phyloP scores from a whole-genome alignment of 768 basidiomycete genomes.

The Rhizopogon roseolus region DNA sequence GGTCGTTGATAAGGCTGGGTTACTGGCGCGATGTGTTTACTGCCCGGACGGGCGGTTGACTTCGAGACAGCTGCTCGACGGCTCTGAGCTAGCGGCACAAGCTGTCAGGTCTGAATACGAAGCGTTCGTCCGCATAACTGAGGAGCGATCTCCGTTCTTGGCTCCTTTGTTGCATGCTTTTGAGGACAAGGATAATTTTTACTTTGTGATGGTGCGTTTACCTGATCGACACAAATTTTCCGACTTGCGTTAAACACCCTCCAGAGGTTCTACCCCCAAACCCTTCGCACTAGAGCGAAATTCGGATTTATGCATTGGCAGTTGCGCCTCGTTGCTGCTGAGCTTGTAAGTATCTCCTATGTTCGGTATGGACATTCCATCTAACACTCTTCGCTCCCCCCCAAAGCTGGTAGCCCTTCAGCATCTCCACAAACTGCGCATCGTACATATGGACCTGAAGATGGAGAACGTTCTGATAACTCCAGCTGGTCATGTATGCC shows the following conservation, averaged over 20 bases:
- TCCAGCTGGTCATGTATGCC: slow-evolving; percentile 8
- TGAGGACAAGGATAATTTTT: slow-evolving; percentile 7
- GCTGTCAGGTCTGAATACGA: neutral
- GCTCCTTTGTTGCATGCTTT: slow-evolving; percentile 9
- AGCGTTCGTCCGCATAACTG: neutral
- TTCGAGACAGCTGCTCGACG: neutral
- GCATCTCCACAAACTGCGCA: slow-evolving; percentile 13
- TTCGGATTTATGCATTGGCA: slow-evolving; percentile 6
- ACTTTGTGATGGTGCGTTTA: slow-evolving; percentile 10
- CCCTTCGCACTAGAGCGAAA: slow-evolving; percentile 2
- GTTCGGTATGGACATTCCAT: neutral
- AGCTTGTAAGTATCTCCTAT: slow-evolving; percentile 5
- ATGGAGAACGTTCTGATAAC: slow-evolving; percentile 46
- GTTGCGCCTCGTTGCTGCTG: slow-evolving; percentile 10
- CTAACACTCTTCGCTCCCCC: neutral
- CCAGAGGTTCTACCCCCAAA: slow-evolving; percentile 9
- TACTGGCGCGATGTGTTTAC: neutral
- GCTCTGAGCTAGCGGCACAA: neutral
- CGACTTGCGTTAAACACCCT: neutral
- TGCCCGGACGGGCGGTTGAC: neutral
- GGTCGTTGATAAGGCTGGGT: slow-evolving; percentile 2
- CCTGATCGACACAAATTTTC: neutral
- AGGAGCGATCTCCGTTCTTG: slow-evolving; percentile 6
- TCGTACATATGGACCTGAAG: slow-evolving; percentile 49
- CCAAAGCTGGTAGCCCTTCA: slow-evolving; percentile 7